phyloP scores from a whole-genome alignment of 2,329 filamentous ascomycete species.

The Penicillium sp. region DNA sequence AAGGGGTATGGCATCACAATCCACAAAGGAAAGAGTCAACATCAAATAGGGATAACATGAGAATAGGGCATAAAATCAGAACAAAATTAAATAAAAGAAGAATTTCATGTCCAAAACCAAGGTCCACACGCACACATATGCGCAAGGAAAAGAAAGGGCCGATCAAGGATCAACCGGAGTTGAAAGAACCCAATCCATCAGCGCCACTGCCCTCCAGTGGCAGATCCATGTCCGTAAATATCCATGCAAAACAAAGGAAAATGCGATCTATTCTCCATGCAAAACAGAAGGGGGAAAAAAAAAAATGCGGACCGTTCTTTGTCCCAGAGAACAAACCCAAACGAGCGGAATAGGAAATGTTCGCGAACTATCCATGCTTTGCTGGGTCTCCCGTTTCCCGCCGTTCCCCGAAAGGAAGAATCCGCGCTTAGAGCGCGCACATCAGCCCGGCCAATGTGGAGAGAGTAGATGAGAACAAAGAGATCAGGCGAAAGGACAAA shows the following conservation, averaged over 20 bases:
- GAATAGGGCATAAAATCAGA: conserved; percentile 6
- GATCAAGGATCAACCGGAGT: conserved; percentile 21
- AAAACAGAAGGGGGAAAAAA: conserved; percentile 2
- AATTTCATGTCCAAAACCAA: background rate
- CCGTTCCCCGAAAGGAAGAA: background rate
- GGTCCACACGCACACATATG: conserved; percentile 12
- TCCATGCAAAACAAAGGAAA: conserved; percentile 21
- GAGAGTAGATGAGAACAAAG: background rate
- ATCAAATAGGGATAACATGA: conserved; percentile 1
- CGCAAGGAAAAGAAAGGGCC: conserved; percentile 14
- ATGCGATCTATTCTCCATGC: conserved; percentile 22
- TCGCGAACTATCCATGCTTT: background rate
- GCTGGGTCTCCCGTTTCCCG: background rate
- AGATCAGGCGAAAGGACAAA: background rate
- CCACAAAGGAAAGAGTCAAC: conserved; percentile 3
- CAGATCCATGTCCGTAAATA: conserved; percentile 24
- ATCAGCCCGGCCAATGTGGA: conserved; percentile 4
- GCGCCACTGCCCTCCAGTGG: conserved; percentile 29
- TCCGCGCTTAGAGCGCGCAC: background rate
- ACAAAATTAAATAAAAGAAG: background rate
- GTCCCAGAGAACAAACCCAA: conserved; percentile 3
- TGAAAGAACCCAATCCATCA: conserved; percentile 16
- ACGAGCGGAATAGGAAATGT: background rate
- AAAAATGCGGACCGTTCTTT: background rate
- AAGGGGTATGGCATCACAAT: conserved; percentile 11